Conservation (phyloP, 805 yeast species). For the Kurtzmaniella cleridarum region DNA sequence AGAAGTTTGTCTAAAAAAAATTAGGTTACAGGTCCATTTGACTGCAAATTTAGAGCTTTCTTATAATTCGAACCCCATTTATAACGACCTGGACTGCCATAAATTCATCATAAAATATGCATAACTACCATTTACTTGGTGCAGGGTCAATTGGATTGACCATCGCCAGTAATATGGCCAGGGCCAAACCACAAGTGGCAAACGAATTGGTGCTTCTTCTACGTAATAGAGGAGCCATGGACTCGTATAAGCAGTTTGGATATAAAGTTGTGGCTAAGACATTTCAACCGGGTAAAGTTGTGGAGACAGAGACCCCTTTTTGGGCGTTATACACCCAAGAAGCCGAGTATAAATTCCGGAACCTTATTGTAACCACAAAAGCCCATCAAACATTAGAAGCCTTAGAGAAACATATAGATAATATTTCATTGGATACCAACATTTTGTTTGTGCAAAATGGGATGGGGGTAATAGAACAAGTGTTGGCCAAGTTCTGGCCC, state of each 20-base stretch:
- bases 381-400: constrained; percentile 70
- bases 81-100: no score
- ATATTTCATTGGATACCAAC: constrained; percentile 46
- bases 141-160: constrained; percentile 52
- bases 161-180: constrained; percentile 41
- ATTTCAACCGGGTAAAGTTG: constrained; percentile 1
- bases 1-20: no score
- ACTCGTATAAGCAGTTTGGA: no score
- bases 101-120: no score
- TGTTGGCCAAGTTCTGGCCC: constrained; percentile 54
- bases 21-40: no score
- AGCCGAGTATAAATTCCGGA: constrained; percentile 8
- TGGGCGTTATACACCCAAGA: constrained; percentile 7
- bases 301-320: constrained; percentile 12
- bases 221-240: no score
- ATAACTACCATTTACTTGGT: constrained; percentile 34
- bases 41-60: no score
- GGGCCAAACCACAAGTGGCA: constrained; percentile 34
- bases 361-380: constrained; percentile 74
- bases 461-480: constrained; percentile 59
- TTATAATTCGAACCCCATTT: no score
- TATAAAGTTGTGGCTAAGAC: no score
- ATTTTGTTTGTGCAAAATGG: constrained; percentile 80
- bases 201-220: constrained; percentile 3
- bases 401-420: constrained; percentile 45